A percentile compares a stretch with the other conserved stretches of the same genome.
These are phyloP conservation scores for Dicorynia guianensis DNA, from an alignment of 306 rosid genomes.

Conservation along the genomic window DNA sequence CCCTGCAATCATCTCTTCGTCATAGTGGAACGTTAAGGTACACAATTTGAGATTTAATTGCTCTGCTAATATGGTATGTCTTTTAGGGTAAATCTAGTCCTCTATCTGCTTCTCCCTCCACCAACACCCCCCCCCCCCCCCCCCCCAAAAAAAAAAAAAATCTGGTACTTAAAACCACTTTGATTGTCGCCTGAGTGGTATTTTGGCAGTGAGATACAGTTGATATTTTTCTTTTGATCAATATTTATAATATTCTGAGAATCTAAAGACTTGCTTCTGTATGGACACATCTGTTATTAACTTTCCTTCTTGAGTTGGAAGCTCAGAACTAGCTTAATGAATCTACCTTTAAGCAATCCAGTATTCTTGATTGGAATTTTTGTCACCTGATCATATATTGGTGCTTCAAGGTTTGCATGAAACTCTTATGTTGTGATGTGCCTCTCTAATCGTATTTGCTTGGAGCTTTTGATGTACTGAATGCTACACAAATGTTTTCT, in stretches of 20 bases:
- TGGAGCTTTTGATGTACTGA: not conserved
- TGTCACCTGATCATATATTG: not conserved
- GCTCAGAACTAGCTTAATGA: too few relatives aligned
- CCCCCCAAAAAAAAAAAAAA: too few relatives aligned
- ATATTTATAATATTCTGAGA: too few relatives aligned
- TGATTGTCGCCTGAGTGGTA: not conserved
- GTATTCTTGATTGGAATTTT: too few relatives aligned
- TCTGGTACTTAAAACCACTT: constrained; percentile 12
- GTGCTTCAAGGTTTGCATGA: not conserved
- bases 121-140: too few relatives aligned
- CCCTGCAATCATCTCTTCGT: constrained; percentile 90
- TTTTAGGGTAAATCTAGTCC: constrained; percentile 24
- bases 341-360: too few relatives aligned
- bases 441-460: not conserved
- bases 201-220: not conserved
- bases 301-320: not conserved
- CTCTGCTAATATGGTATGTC: constrained; percentile 26
- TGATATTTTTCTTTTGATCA: too few relatives aligned
- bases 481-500: not conserved
- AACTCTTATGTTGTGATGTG: not conserved
- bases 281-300: not conserved
- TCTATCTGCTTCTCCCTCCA: too few relatives aligned
- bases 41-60: constrained; percentile 31
- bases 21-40: constrained; percentile 91
- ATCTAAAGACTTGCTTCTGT: not conserved